These are phyloP conservation scores for Lachancea cidri DNA, from an alignment of 805 yeast species.

Conservation along the genomic window DNA sequence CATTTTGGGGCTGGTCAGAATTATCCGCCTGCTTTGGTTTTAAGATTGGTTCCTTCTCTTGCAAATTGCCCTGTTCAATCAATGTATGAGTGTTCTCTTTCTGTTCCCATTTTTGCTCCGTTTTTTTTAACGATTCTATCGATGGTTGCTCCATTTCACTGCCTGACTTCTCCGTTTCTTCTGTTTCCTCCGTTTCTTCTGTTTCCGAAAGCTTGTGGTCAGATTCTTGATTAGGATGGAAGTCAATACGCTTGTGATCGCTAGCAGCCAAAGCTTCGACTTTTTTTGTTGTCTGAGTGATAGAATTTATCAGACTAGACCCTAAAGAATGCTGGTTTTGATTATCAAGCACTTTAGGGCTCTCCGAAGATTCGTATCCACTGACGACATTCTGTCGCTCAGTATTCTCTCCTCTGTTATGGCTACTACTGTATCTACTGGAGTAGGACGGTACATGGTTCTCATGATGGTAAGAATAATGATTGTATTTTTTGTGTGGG, in stretches of 20 bases:
- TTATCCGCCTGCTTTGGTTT: no score
- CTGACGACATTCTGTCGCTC: slow-evolving; percentile 1
- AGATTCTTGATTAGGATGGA: slow-evolving; percentile 2
- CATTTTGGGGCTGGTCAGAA: no score
- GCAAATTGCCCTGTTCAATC: no score
- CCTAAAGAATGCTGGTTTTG: slow-evolving; percentile 20
- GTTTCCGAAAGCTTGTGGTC: not conserved
- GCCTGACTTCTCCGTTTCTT: not conserved
- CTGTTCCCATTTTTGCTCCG: not conserved
- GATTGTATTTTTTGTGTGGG: not conserved
- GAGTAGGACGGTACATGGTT: slow-evolving; percentile 4
- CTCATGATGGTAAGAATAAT: not conserved
- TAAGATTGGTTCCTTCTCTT: no score
- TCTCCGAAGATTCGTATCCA: slow-evolving; percentile 2
- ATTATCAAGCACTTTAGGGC: not conserved
- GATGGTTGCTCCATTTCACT: not conserved
- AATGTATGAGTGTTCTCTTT: no score
- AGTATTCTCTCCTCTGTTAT: not conserved
- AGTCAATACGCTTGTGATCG: slow-evolving; percentile 14
- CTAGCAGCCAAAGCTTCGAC: slow-evolving; percentile 14
- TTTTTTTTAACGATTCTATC: not conserved
- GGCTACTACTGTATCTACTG: slow-evolving; percentile 1
- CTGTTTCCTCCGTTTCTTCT: not conserved
- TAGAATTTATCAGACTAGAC: slow-evolving; percentile 29
- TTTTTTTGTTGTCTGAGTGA: slow-evolving; percentile 22